These are phyloP conservation scores for Nidularia pulvinata DNA, from an alignment of 768 basidiomycete species.

Conservation along the genomic window DNA sequence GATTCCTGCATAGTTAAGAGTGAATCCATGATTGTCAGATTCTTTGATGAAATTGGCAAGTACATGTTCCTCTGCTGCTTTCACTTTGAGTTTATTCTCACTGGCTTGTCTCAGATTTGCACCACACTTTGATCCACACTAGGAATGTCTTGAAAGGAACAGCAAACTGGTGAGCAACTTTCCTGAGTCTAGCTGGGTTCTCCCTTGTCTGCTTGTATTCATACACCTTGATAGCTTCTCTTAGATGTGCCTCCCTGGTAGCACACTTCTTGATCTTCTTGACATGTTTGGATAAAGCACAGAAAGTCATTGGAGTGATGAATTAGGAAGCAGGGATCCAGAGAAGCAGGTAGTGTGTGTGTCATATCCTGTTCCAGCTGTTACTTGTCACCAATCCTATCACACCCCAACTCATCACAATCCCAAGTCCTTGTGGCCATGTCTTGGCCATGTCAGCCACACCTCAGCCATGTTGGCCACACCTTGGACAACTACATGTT, in stretches of 20 bases:
- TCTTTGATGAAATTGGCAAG: conserved; percentile 3
- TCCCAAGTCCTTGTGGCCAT: too few species aligned
- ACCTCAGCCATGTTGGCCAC: too few species aligned
- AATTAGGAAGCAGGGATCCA: neutral
- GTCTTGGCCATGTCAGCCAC: too few species aligned
- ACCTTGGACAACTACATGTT: too few species aligned
- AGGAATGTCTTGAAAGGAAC: neutral
- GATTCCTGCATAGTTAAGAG: neutral
- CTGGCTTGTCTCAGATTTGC: neutral
- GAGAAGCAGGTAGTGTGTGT: neutral
- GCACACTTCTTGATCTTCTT: neutral
- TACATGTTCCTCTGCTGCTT: conserved; percentile 4
- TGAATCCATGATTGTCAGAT: neutral
- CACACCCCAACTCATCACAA: too few species aligned
- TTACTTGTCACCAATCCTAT: too few species aligned
- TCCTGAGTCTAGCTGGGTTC: neutral
- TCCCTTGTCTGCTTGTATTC: neutral
- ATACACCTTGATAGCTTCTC: neutral
- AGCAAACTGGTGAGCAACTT: neutral
- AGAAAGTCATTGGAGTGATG: neutral
- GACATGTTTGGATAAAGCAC: neutral
- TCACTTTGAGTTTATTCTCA: conserved; percentile 2
- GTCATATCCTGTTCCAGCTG: too few species aligned
- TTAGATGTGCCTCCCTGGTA: neutral
- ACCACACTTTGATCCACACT: neutral